A percentile compares a stretch with the other conserved stretches of the same genome.
These are phyloP conservation scores for Diaporthe sp. DNA, from an alignment of 2,329 filamentous ascomycete genomes.

Conservation along the genomic window DNA sequence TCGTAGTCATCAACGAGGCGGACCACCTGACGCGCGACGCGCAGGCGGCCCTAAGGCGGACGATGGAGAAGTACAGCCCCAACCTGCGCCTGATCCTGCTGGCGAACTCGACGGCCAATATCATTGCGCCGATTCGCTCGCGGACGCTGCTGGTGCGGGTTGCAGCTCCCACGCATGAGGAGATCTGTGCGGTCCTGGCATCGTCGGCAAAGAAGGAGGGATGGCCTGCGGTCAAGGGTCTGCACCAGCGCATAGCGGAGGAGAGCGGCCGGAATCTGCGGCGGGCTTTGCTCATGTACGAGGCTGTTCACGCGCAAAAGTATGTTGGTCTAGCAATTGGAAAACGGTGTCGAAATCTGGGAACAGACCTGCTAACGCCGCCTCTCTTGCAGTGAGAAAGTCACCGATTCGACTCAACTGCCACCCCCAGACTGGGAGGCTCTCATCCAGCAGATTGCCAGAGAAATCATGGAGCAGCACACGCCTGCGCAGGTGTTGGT, in stretches of 20 bases:
- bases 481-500: constrained; percentile 89
- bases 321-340: constrained; percentile 57
- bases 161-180: constrained; percentile 84
- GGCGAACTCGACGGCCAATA: constrained; percentile 96
- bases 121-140: constrained; percentile 97
- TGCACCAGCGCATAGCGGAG: constrained; percentile 87
- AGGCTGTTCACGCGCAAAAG: constrained; percentile 97
- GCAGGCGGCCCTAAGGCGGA: constrained; percentile 91
- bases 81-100: constrained; percentile 92
- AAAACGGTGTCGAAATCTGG: not conserved
- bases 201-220: constrained; percentile 80
- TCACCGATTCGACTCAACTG: constrained; percentile 87
- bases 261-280: constrained; percentile 93
- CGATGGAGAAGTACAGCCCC: constrained; percentile 99
- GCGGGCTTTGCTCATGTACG: constrained; percentile 93
- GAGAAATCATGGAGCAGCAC: constrained; percentile 92
- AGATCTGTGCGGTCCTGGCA: constrained; percentile 84
- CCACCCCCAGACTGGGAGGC: constrained; percentile 98
- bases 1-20: constrained; percentile 98
- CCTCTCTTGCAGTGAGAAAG: constrained; percentile 79
- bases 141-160: constrained; percentile 92
- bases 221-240: constrained; percentile 78
- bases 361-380: constrained; percentile 20
- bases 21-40: constrained; percentile 94
- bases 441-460: constrained; percentile 87